Base-by-base conservation (phyloP, 2,329 filamentous ascomycete species). In the Diaporthe ampelina region DNA sequence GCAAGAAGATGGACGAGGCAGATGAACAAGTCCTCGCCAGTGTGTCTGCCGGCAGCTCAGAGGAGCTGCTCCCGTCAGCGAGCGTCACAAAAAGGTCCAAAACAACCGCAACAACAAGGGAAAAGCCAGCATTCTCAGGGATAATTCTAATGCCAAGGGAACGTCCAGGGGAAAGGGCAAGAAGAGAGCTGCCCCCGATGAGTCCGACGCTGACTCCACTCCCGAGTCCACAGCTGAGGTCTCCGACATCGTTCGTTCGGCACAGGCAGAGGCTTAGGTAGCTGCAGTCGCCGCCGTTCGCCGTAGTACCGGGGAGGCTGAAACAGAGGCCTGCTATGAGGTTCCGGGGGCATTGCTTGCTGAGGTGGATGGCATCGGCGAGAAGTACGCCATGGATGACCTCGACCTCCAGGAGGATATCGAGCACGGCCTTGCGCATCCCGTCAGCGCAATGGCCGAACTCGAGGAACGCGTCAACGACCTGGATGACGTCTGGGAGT, bases 401-500 rank as follows among this genome's bases (percentile, higher is more conserved):
- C 8, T 37, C 29, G 29, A 37, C 35, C 35, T 37, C 10, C 35
- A 77, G 65, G 70, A 75, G 24, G 76, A 76, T 56, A 75, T 76
- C 29, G 70, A 77, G 73, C 73, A 75, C 57, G 73, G 75, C 11
- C 75, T 76, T 50, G 76, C 67, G 43, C 69, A 76, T 24, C 70
- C 74, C 32, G 56, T 82, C 54, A 81, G 77, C 50, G 70, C 32
- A 11, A 65, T 72, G 70, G 59, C 45, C 26, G 88, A 89, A 74
- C 83, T 89, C 13, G 88, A 89, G 76, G 86, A 88, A 76, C 84
- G 86, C 78, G 85, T 89, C 76, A 86, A 85, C 40, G 88, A 89
- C 74, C 84, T 86, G 6, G 83, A 83, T 73, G 88, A 90, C 68
- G 87, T 87, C 17, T 92, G 90, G 91, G 91, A 92, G 78, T 89